Base-by-base conservation (phyloP, 495 filamentous ascomycete genomes). In the Penicillium argentinense region DNA sequence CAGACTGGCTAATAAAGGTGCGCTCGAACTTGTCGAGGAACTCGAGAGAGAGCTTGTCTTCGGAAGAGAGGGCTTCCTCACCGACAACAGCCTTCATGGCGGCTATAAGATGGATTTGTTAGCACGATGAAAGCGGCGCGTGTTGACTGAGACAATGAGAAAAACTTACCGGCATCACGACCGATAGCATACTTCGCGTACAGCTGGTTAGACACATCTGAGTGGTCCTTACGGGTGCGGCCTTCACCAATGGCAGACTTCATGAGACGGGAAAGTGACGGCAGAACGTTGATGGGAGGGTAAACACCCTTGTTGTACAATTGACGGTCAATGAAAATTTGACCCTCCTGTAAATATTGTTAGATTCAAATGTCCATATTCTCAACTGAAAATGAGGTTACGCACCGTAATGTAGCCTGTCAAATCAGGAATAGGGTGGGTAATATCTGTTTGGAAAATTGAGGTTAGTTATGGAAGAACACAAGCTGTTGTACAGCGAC, bases 151-250 rank as follows among this genome's bases (percentile, higher is more conserved):
- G n/a, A n/a, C n/a, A 19, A 33, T 13, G 32, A 12, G 9, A 0
- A 50, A 29, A 37, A 60, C 73, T 63, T 53, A 77, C 74, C 74
- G 27, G 92, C 93, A 64, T 99, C 93, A 75, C 90, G 89, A 64
- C 93, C 93, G 62, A 99, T 97, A 67, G 93, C 93, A 68, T 99
- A 99, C 75, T 99, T 99, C 66, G 93, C 93, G 69, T 99, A 99
- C 47, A 99, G 82, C 76, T 99, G 93, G 77, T 97, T 97, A 47
- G 95, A 97, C 27, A 99, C 93, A 70, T 99, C 93, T 46, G 88
- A 87, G 72, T 99, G 93, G 64, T 99, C 93, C 71, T 88, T 88
- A 51, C 93, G 86, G 3, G 93, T 97, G 74, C 86, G 92, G 51
- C 88, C 88, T 71, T 96, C 90, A 62, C 95, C 95, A 55, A 99